A percentile compares a stretch with the other conserved stretches of the same genome.
Evolutionary conservation across 495 filamentous ascomycete genomes (phyloP).

Genomic region (Oleoguttula mirabilis): DNA sequence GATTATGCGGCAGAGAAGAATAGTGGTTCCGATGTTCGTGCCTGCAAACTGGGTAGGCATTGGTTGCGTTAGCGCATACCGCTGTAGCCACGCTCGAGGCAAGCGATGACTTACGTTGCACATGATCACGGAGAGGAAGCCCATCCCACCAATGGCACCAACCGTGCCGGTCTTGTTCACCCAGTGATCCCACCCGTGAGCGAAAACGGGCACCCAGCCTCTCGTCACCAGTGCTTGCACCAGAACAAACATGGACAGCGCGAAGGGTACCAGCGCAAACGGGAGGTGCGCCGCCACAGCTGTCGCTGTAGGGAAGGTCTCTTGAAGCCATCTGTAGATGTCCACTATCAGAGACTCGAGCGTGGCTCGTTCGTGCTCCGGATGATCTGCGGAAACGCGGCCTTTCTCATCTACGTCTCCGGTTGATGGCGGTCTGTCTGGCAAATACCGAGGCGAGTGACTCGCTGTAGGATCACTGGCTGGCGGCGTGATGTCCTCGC

Average conservation of each 20-base stretch:
- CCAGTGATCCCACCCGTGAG: conserved; percentile 56
- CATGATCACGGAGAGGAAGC: conserved; percentile 51
- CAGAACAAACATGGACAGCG: conserved; percentile 55
- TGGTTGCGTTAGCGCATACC: no score
- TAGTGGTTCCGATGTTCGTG: conserved; percentile 59
- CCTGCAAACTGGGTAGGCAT: conserved; percentile 46
- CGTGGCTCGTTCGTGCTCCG: no score
- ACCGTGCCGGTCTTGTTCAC: conserved; percentile 51
- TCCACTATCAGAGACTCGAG: conserved; percentile 37
- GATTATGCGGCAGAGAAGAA: conserved; percentile 52
- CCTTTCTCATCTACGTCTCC: no score
- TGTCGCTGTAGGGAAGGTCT: conserved; percentile 54
- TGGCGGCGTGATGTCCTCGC: neutral
- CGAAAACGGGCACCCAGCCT: conserved; percentile 56
- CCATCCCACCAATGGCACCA: conserved; percentile 54
- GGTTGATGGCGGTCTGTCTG: conserved; percentile 8
- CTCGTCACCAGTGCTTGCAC: conserved; percentile 55
- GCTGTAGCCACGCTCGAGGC: no score
- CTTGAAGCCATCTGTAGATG: conserved; percentile 42
- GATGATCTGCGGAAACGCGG: no score
- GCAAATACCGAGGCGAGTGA: neutral
- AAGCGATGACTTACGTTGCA: conserved; percentile 53
- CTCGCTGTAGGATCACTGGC: neutral
- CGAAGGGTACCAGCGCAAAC: conserved; percentile 51
- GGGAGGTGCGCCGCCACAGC: conserved; percentile 49